phyloP scores from a whole-genome alignment of 1,284 basidiomycete genomes.

The Cutaneotrichosporon cyanovorans region DNA sequence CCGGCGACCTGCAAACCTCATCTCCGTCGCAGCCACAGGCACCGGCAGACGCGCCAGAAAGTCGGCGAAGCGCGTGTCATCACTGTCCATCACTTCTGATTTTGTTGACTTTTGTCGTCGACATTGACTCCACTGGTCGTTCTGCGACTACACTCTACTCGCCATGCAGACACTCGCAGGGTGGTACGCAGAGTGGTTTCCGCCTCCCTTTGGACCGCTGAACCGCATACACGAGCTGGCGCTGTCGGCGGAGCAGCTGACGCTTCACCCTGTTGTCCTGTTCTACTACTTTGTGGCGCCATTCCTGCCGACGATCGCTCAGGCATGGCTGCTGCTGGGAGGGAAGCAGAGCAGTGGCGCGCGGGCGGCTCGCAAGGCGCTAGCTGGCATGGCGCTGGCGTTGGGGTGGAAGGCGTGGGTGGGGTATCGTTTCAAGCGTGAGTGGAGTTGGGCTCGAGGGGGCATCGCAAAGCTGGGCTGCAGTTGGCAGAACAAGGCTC shows the following conservation, averaged over 20 bases:
- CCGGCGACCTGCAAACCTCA: too few species aligned
- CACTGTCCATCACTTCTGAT: too few species aligned
- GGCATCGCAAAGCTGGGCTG: too few species aligned
- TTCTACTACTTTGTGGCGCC: conserved; percentile 4
- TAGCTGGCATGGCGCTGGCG: conserved; percentile 18
- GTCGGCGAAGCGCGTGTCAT: too few species aligned
- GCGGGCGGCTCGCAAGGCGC: conserved; percentile 16
- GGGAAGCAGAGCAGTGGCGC: conserved; percentile 16
- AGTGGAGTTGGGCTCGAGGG: conserved; percentile 8
- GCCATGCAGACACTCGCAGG: too few species aligned
- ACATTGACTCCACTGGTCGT: too few species aligned
- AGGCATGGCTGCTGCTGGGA: conserved; percentile 26
- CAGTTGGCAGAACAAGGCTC: too few species aligned
- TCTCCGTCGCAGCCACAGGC: too few species aligned
- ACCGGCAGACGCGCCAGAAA: too few species aligned
- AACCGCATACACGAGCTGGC: background rate
- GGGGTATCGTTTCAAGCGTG: conserved; percentile 27
- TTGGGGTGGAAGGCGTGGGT: conserved; percentile 18
- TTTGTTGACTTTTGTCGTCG: too few species aligned
- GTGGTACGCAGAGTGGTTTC: background rate
- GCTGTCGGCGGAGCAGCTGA: background rate
- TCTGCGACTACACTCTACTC: too few species aligned
- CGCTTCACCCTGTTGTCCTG: background rate
- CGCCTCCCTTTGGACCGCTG: conserved; percentile 4
- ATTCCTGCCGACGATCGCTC: conserved; percentile 17